These are phyloP conservation scores for Betula pendula DNA, from an alignment of 306 rosid genomes.

Conservation along the genomic window DNA sequence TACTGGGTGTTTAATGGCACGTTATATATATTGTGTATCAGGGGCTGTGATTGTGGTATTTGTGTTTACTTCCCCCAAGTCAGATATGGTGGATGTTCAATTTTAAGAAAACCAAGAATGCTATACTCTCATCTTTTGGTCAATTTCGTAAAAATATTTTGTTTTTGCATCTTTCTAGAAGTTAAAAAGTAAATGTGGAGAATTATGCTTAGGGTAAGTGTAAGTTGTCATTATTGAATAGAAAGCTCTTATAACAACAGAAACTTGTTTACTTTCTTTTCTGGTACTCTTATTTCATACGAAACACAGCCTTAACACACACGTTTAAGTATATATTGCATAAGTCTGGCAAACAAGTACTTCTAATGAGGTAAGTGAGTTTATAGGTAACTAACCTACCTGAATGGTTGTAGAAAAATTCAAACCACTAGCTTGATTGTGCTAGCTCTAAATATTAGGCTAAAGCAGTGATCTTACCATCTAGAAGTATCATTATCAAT, in stretches of 20 bases:
- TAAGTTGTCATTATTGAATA: neutral
- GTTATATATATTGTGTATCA: neutral
- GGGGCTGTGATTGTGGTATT: neutral
- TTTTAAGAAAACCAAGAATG: constrained; percentile 6
- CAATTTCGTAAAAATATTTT: neutral
- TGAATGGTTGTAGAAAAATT: neutral
- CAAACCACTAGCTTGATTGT: neutral
- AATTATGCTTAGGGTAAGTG: neutral
- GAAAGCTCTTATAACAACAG: neutral
- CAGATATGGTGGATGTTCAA: neutral
- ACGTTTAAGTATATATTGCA: neutral
- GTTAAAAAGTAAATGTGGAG: neutral
- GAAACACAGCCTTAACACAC: neutral
- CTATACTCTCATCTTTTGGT: neutral
- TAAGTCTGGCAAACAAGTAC: neutral
- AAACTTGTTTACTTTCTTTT: neutral
- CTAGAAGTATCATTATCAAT: neutral
- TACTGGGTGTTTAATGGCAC: constrained; percentile 11
- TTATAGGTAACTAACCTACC: neutral
- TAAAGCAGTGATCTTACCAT: neutral
- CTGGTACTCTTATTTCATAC: neutral
- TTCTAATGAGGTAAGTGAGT: neutral
- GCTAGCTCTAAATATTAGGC: neutral
- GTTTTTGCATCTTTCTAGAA: neutral
- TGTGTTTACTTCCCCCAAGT: neutral